Evolutionary conservation across 306 rosid genomes (phyloP).

Genomic region (Castanea sativa): DNA sequence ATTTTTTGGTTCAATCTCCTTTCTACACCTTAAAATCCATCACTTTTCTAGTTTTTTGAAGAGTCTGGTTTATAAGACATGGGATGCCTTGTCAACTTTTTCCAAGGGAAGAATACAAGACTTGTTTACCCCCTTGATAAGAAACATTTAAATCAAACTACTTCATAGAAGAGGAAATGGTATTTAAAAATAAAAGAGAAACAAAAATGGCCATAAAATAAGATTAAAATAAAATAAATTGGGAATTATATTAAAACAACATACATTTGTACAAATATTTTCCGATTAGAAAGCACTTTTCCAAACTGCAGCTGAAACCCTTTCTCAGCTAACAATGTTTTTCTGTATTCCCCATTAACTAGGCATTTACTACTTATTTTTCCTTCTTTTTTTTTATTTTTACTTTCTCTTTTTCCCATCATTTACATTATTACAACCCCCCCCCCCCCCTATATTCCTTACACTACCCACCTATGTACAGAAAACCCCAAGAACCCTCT

Average conservation of each 20-base stretch:
- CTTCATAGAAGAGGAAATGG: too few relatives aligned
- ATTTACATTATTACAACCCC: conserved; percentile 47
- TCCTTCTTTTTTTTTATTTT: conserved; percentile 44
- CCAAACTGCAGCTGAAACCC: conserved; percentile 39
- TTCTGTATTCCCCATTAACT: conserved; percentile 31
- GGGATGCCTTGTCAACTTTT: too few relatives aligned
- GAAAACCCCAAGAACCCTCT: conserved; percentile 39
- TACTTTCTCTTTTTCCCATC: conserved; percentile 38
- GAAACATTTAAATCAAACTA: too few relatives aligned
- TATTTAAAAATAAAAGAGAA: too few relatives aligned
- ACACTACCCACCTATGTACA: conserved; percentile 58
- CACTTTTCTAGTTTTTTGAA: too few relatives aligned
- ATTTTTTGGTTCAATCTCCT: too few relatives aligned
- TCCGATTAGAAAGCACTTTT: conserved; percentile 8
- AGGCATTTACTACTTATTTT: conserved; percentile 37
- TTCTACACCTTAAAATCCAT: too few relatives aligned
- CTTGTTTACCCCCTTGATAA: too few relatives aligned
- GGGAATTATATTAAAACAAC: conserved; percentile 10
- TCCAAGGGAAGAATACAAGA: too few relatives aligned
- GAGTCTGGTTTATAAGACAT: too few relatives aligned
- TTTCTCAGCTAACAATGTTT: conserved; percentile 28
- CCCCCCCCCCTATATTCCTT: conserved; percentile 36
- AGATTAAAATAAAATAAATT: conserved; percentile 12
- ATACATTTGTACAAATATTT: conserved; percentile 44
- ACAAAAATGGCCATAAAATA: too few relatives aligned